Conservation (phyloP, 1,284 basidiomycete genomes). For the Lentinus polychrous region DNA sequence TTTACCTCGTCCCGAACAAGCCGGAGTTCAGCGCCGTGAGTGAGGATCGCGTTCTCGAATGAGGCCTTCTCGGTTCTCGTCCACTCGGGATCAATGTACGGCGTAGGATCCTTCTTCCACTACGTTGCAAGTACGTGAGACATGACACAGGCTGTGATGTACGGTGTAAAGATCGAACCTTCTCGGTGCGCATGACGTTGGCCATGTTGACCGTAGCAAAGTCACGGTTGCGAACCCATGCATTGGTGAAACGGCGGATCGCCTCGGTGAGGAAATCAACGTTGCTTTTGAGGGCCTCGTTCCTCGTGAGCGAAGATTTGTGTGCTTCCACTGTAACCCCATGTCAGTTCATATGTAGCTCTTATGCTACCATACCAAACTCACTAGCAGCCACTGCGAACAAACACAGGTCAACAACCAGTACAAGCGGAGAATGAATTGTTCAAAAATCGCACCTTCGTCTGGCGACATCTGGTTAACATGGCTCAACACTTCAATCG, state of each 20-base stretch:
- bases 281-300: constrained; percentile 40
- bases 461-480: constrained; percentile 55
- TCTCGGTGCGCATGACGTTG: constrained; percentile 46
- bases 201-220: constrained; percentile 59
- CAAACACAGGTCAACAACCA: constrained; percentile 11
- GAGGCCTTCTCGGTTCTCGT: constrained; percentile 60
- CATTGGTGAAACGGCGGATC: constrained; percentile 59
- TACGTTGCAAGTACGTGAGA: constrained; percentile 22
- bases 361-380: constrained; percentile 4
- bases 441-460: constrained; percentile 50
- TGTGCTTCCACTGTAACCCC: constrained; percentile 51
- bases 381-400: constrained; percentile 44
- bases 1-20: constrained; percentile 71
- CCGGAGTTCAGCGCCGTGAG: constrained; percentile 73
- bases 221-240: constrained; percentile 45
- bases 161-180: constrained; percentile 33
- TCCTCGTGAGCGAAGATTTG: constrained; percentile 45
- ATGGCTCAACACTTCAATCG: constrained; percentile 63
- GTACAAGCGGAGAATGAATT: neutral
- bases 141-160: constrained; percentile 4
- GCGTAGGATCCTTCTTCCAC: constrained; percentile 70
- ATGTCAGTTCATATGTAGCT: neutral
- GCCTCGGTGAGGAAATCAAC: constrained; percentile 79
- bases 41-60: constrained; percentile 70
- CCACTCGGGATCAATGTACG: constrained; percentile 69